phyloP scores from a whole-genome alignment of 2,329 filamentous ascomycete genomes.

The Xylariales sp. region DNA sequence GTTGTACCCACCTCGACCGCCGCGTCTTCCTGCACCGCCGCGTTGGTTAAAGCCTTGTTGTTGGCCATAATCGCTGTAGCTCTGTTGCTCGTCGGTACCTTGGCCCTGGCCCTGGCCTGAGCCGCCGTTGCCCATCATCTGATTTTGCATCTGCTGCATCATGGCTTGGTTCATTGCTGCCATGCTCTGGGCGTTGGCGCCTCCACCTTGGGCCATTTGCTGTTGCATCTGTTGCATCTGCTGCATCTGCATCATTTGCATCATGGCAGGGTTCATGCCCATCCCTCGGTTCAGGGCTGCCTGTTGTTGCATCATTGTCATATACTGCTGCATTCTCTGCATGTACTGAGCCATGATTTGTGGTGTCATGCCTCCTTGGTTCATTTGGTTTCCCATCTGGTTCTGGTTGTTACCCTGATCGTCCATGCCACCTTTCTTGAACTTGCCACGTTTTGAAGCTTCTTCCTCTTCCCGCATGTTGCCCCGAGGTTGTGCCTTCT shows the following conservation, averaged over 20 bases:
- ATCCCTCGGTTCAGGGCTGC: conserved; percentile 85
- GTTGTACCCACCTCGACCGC: conserved; percentile 53
- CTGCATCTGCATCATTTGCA: conserved; percentile 82
- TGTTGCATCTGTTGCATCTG: conserved; percentile 75
- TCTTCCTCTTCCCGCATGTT: conserved; percentile 94
- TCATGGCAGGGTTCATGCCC: conserved; percentile 79
- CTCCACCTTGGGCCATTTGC: conserved; percentile 55
- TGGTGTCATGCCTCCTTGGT: conserved; percentile 77
- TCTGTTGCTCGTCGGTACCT: conserved; percentile 45
- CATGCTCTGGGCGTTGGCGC: conserved; percentile 54
- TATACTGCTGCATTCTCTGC: conserved; percentile 98
- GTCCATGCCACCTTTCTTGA: conserved; percentile 65
- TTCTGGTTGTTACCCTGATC: conserved; percentile 48
- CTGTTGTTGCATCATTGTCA: conserved; percentile 93
- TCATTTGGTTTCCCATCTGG: conserved; percentile 50
- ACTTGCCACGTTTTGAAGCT: conserved; percentile 70
- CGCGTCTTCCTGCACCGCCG: conserved; percentile 47
- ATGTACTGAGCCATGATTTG: conserved; percentile 99
- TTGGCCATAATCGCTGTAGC: conserved; percentile 45
- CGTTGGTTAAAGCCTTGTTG: conserved; percentile 48
- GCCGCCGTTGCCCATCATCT: conserved; percentile 51
- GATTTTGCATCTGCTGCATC: conserved; percentile 66
- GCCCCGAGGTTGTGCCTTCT: conserved; percentile 94
- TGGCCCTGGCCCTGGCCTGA: conserved; percentile 53
- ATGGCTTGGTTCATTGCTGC: conserved; percentile 63